Evolutionary conservation across 2,329 filamentous ascomycete species (phyloP).

Genomic region (Ascochyta clinopodiicola): DNA sequence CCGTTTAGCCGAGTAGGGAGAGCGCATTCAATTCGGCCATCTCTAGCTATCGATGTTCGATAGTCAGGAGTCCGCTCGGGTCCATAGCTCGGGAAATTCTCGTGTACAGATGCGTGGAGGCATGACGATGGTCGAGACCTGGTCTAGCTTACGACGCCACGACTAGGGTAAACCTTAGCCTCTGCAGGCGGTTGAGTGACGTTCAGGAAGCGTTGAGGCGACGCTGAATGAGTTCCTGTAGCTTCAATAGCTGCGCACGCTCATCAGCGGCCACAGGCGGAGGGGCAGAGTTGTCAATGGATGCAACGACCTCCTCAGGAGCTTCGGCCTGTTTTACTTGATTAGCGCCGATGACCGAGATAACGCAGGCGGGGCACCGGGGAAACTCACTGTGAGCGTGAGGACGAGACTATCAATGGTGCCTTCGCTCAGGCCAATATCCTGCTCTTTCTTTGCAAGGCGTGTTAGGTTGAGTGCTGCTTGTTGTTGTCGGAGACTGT

Average conservation of each 20-base stretch:
- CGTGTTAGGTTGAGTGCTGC: constrained; percentile 69
- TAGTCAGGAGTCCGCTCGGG: neutral
- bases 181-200: constrained; percentile 17
- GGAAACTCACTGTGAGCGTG: constrained; percentile 65
- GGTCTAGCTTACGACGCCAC: constrained; percentile 27
- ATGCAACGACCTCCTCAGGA: constrained; percentile 43
- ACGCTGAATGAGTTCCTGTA: constrained; percentile 42
- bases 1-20: constrained; percentile 11
- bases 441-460: constrained; percentile 59
- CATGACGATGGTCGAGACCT: constrained; percentile 27
- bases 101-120: constrained; percentile 18
- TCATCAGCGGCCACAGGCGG: constrained; percentile 32
- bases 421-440: constrained; percentile 56
- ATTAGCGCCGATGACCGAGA: constrained; percentile 46
- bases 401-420: constrained; percentile 61
- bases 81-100: constrained; percentile 5
- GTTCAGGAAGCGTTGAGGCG: constrained; percentile 35
- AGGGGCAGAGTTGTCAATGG: constrained; percentile 37
- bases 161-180: constrained; percentile 26
- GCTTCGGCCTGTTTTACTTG: constrained; percentile 50
- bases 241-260: constrained; percentile 39
- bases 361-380: constrained; percentile 32
- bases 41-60: constrained; percentile 1
- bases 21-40: neutral
- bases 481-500: constrained; percentile 66